phyloP scores from a whole-genome alignment of 31 red algal species.

The Asparagopsis taxiformis region DNA sequence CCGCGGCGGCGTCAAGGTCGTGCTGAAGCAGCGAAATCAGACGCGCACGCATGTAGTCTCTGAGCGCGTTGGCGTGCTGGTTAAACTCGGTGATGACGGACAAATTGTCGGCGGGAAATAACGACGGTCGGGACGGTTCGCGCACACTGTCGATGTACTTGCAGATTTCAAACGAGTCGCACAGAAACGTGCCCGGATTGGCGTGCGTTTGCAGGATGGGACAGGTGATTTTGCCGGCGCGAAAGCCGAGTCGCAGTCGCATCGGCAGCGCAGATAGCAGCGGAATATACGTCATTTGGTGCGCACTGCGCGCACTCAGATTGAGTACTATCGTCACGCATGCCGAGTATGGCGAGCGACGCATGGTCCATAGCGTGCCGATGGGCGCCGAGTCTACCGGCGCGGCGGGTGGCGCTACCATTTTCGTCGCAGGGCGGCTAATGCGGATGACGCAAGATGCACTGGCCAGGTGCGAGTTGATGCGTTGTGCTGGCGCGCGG shows the following conservation, averaged over 20 bases:
- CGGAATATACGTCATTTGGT: constrained; percentile 4
- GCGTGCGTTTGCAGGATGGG: constrained; percentile 18
- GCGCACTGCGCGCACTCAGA: constrained; percentile 7
- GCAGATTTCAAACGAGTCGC: constrained; percentile 32
- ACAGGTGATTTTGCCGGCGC: constrained; percentile 9
- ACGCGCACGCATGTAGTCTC: constrained; percentile 10
- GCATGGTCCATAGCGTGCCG: constrained; percentile 46
- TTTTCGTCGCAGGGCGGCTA: neutral
- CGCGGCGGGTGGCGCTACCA: neutral
- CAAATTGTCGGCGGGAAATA: constrained; percentile 30
- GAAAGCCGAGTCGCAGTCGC: constrained; percentile 5
- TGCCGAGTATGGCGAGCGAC: constrained; percentile 17
- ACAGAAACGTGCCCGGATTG: neutral
- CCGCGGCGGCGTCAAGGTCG: constrained; percentile 20
- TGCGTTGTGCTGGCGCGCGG: no score
- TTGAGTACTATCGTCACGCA: constrained; percentile 17
- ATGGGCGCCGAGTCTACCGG: neutral
- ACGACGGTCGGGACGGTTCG: neutral
- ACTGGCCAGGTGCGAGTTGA: no score
- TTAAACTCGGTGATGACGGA: constrained; percentile 29
- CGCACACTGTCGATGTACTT: constrained; percentile 32
- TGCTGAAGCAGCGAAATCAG: constrained; percentile 9
- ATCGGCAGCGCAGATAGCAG: constrained; percentile 17
- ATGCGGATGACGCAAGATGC: no score
- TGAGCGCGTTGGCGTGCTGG: constrained; percentile 27